Evolutionary conservation across 1,139 yeast species (phyloP).

Genomic region (Yamadazyma dushanensis): DNA sequence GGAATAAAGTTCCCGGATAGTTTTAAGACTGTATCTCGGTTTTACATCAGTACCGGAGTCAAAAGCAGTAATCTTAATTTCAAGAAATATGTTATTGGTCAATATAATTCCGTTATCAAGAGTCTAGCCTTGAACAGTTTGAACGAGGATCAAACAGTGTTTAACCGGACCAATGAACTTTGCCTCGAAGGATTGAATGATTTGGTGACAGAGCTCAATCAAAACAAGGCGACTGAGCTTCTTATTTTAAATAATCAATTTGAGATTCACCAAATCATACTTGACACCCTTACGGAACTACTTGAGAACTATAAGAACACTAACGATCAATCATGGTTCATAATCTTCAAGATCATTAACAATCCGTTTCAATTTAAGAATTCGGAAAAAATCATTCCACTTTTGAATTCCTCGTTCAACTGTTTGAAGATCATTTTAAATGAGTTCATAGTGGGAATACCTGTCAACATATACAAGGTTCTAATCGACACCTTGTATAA

Average conservation of each 20-base stretch:
- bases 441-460: slow-evolving; percentile 74
- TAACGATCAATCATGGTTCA: slow-evolving; percentile 59
- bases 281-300: slow-evolving; percentile 65
- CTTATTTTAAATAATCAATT: slow-evolving; percentile 54
- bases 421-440: slow-evolving; percentile 80
- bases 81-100: slow-evolving; percentile 27
- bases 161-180: slow-evolving; percentile 21
- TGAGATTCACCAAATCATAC: slow-evolving; percentile 62
- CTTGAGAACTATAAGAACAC: slow-evolving; percentile 66
- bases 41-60: slow-evolving; percentile 37
- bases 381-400: slow-evolving; percentile 43
- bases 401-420: slow-evolving; percentile 69
- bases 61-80: slow-evolving; percentile 17
- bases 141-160: slow-evolving; percentile 17
- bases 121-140: slow-evolving; percentile 45
- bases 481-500: slow-evolving; percentile 70
- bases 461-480: slow-evolving; percentile 57
- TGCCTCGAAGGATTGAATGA: slow-evolving; percentile 29
- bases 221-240: slow-evolving; percentile 25
- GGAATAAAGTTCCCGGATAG: slow-evolving; percentile 45
- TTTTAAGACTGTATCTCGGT: slow-evolving; percentile 50
- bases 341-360: slow-evolving; percentile 66
- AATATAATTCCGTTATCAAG: slow-evolving; percentile 51
- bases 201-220: slow-evolving; percentile 32
- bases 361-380: slow-evolving; percentile 52